Base-by-base conservation (phyloP, 345 rosid species). In the Corchorus capsularis region DNA sequence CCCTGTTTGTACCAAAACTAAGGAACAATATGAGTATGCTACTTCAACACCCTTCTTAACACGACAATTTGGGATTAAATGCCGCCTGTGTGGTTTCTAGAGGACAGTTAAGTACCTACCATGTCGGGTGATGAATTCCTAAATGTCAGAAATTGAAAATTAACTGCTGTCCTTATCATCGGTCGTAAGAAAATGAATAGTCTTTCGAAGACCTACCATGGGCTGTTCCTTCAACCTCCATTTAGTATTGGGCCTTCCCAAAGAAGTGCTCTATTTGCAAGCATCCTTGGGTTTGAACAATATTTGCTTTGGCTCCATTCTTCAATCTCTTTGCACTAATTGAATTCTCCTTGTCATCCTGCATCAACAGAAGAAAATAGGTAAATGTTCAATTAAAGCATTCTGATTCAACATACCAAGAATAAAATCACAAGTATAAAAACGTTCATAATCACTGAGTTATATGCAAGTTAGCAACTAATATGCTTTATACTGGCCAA, bases 251-350 rank as follows among this genome's bases (percentile, higher is more conserved):
- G 63, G 83, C 76, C 87, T 79, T 92, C 15, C 92, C 92, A 79
- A 96, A 93, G 79, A 90, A 96, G 82, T 96, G 97, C 76, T 96
- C 97, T 22, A 96, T 92, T 78, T 92, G 92, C 72, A 92, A 81
- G 86, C 89, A 81, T 12, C 94, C 94, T 79, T 86, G 87, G 55
- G 98, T 83, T 43, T 83, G 93, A 54, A 76, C 52, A 71, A 75
- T 79, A 76, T 79, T 83, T 54, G 90, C 50, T 84, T 84, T 92
- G 19, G 78, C 79, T 64, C 84, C 93, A 75, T 39, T 46, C 81
- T 89, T 92, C 69, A 77, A 76, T 84, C 89, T 93, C 90, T 93
- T 96, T 15, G 86, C 84, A 73, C 80, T 53, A 59, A 74, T 78
- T 35, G 82, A 77, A 71, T 69, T 86, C 71, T 81, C 83, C 78